Percentiles rank a stretch among this genome's conserved stretches.
Conservation (phyloP, 768 basidiomycete genomes). For the Podaxis carcinomalis region DNA sequence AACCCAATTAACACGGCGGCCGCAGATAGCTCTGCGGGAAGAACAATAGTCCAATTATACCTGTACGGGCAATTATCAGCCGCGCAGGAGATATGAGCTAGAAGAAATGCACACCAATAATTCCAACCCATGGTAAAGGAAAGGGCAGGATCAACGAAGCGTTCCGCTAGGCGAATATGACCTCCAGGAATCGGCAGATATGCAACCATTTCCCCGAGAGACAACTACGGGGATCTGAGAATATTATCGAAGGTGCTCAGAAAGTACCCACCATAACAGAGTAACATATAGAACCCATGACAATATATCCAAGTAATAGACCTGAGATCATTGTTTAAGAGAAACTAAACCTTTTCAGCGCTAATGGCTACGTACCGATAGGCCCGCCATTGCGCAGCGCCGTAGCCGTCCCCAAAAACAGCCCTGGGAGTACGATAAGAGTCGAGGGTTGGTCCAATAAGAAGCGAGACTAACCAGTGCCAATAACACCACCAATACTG, state of each 20-base stretch:
- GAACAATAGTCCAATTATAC: constrained; percentile 61
- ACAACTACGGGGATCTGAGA: constrained; percentile 37
- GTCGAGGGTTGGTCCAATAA: neutral
- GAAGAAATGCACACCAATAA: constrained; percentile 30
- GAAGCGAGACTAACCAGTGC: constrained; percentile 43
- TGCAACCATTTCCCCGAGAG: constrained; percentile 72
- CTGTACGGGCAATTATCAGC: constrained; percentile 23
- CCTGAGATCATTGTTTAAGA: constrained; percentile 25
- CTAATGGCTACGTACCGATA: constrained; percentile 37
- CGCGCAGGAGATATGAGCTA: constrained; percentile 15
- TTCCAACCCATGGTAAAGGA: constrained; percentile 58
- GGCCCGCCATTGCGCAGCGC: constrained; percentile 58
- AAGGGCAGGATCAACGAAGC: constrained; percentile 75
- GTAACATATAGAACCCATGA: constrained; percentile 66
- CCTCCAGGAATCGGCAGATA: constrained; percentile 77
- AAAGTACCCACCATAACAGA: constrained; percentile 56
- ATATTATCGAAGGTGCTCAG: neutral
- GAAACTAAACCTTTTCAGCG: neutral
- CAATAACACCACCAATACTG: constrained; percentile 61
- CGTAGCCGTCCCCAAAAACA: constrained; percentile 64
- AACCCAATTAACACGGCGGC: constrained; percentile 74
- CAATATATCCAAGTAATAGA: constrained; percentile 65
- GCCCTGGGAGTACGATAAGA: constrained; percentile 32
- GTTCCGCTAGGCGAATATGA: constrained; percentile 77
- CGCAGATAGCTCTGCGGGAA: constrained; percentile 72